A percentile compares a stretch with the other conserved stretches of the same genome.
Evolutionary conservation across 73 alveolate genomes (phyloP).

Genomic region (Uronychia setigera): DNA sequence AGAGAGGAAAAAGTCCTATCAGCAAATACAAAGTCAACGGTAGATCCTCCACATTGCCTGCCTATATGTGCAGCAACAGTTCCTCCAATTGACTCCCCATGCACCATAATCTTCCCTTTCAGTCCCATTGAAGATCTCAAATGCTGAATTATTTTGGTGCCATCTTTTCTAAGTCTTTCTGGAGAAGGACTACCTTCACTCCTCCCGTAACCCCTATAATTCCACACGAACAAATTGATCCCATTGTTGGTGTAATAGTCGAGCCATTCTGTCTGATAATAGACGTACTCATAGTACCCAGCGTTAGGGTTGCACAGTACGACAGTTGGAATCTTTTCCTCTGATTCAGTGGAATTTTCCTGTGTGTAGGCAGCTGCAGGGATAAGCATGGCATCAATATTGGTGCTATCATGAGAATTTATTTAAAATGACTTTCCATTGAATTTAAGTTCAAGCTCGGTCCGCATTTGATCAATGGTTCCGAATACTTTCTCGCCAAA

Average conservation of each 20-base stretch:
- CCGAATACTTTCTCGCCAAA: constrained; percentile 48
- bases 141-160: constrained; percentile 52
- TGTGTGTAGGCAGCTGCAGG: constrained; percentile 17
- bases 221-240: constrained; percentile 62
- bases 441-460: constrained; percentile 53
- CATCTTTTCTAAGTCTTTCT: constrained; percentile 47
- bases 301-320: constrained; percentile 82
- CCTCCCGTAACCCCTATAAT: constrained; percentile 69
- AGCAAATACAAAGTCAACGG: constrained; percentile 59
- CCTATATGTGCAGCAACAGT: constrained; percentile 65
- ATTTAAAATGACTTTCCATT: constrained; percentile 33
- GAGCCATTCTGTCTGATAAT: constrained; percentile 53
- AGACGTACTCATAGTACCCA: constrained; percentile 57
- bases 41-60: constrained; percentile 21
- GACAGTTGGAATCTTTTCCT: constrained; percentile 44
- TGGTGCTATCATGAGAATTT: constrained; percentile 38
- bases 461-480: constrained; percentile 57
- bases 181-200: constrained; percentile 36
- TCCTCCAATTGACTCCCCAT: constrained; percentile 77
- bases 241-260: constrained; percentile 46
- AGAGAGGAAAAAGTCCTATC: constrained; percentile 70
- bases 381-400: constrained; percentile 39
- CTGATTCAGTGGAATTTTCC: neutral
- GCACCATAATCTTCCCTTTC: constrained; percentile 57
- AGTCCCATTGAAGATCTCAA: constrained; percentile 40